Conservation (phyloP, 371 early-diverging fungal genomes). For the Rhizopus sp. region DNA sequence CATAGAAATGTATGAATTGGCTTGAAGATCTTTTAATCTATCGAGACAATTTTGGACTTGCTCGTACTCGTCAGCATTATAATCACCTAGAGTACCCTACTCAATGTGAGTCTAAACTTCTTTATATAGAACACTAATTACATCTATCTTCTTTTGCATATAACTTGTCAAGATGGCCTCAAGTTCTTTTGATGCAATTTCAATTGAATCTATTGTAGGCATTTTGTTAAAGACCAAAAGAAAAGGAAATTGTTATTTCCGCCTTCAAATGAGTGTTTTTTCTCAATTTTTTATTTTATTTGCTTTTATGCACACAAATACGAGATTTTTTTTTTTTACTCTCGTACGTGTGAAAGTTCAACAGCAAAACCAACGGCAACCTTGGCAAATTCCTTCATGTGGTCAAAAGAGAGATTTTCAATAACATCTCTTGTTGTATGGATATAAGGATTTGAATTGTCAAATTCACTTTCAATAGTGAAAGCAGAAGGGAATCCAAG, state of each 20-base stretch:
- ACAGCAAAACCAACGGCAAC: slow-evolving; percentile 83
- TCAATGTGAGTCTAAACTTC: neutral
- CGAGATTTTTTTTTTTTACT: slow-evolving; percentile 22
- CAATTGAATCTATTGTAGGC: neutral
- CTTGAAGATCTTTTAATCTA: slow-evolving; percentile 35
- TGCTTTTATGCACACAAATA: neutral
- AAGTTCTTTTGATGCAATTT: slow-evolving; percentile 10
- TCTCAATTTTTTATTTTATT: neutral
- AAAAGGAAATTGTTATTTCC: too few species aligned
- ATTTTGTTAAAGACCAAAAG: neutral
- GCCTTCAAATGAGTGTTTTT: neutral
- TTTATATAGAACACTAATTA: neutral
- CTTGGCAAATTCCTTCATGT: slow-evolving; percentile 85
- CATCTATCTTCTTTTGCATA: slow-evolving; percentile 13
- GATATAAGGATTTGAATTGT: slow-evolving; percentile 58
- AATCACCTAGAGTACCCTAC: slow-evolving; percentile 28
- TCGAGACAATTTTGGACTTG: slow-evolving; percentile 18
- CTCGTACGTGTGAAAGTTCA: slow-evolving; percentile 64
- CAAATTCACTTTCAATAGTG: slow-evolving; percentile 79
- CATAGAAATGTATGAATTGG: slow-evolving; percentile 19
- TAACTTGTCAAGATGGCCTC: slow-evolving; percentile 11
- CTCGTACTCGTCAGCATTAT: slow-evolving; percentile 15
- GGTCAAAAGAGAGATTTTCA: slow-evolving; percentile 77
- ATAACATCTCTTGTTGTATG: slow-evolving; percentile 23
- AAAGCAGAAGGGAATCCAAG: slow-evolving; percentile 86